These are phyloP conservation scores for Dysphania ambrosioides DNA, from an alignment of 148 eudicot genomes.

Conservation along the genomic window DNA sequence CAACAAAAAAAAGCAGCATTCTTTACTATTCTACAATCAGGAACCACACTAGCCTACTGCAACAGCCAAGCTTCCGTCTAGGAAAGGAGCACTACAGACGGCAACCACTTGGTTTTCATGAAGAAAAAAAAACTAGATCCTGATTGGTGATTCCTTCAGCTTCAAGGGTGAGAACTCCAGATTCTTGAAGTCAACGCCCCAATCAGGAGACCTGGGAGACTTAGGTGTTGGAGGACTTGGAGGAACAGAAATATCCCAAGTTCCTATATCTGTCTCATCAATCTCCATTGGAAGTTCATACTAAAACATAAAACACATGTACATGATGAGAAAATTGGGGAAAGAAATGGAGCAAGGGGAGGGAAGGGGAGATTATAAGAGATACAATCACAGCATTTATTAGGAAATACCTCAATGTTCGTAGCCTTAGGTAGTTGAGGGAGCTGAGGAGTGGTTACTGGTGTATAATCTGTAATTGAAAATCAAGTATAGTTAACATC, in stretches of 20 bases:
- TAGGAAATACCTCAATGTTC: slow-evolving; percentile 12
- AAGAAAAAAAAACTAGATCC: background rate
- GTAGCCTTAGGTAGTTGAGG: background rate
- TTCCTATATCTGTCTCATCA: slow-evolving; percentile 17
- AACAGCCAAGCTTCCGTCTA: background rate
- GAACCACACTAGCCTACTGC: background rate
- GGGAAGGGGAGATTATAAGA: too few species aligned
- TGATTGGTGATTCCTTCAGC: slow-evolving; percentile 27
- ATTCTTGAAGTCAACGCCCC: slow-evolving; percentile 15
- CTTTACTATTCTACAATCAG: background rate
- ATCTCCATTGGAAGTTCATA: slow-evolving; percentile 6
- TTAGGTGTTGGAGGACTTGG: slow-evolving; percentile 17
- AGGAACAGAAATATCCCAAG: slow-evolving; percentile 5
- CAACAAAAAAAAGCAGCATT: slow-evolving; percentile 6
- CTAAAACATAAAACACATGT: slow-evolving; percentile 15
- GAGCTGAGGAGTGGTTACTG: background rate
- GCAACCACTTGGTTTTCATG: background rate
- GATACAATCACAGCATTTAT: background rate
- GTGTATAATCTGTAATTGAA: slow-evolving; percentile 19
- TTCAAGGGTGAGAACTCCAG: slow-evolving; percentile 22
- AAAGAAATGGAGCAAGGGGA: background rate
- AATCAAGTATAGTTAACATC: background rate
- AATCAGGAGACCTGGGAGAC: slow-evolving; percentile 14
- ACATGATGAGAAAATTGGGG: background rate
- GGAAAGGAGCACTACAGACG: background rate